These are phyloP conservation scores for Rhodocollybia butyracea DNA, from an alignment of 768 basidiomycete species.

Conservation along the genomic window DNA sequence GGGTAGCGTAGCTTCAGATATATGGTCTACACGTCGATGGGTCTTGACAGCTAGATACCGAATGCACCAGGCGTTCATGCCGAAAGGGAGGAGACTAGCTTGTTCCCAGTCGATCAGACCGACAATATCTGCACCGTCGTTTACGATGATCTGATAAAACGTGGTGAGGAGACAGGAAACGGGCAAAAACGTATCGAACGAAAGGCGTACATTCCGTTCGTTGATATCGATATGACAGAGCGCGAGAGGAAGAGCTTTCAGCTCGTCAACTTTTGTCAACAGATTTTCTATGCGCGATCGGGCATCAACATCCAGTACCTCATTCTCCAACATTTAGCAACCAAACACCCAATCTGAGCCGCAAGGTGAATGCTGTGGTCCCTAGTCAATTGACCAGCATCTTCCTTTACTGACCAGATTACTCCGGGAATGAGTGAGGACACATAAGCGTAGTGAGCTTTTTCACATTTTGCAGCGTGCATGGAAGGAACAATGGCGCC, in stretches of 20 bases:
- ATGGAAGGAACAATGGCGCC: conserved; percentile 10
- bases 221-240: conserved; percentile 10
- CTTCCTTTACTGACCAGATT: conserved; percentile 1
- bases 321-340: conserved; percentile 1
- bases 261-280: background rate
- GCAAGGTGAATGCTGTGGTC: background rate
- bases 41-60: conserved; percentile 5
- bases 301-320: background rate
- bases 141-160: background rate
- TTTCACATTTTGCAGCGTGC: background rate
- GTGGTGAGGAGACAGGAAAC: background rate
- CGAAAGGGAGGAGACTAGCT: conserved; percentile 8
- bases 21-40: background rate
- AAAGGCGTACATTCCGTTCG: conserved; percentile 5
- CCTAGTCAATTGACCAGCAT: background rate
- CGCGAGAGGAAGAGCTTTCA: conserved; percentile 4
- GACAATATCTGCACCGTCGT: conserved; percentile 3
- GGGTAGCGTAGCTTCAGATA: conserved; percentile 1
- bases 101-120: conserved; percentile 11
- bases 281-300: conserved; percentile 6
- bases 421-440: background rate
- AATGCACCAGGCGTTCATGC: conserved; percentile 10
- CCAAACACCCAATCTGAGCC: background rate
- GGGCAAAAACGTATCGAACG: background rate
- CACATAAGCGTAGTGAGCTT: conserved; percentile 1